These are phyloP conservation scores for Geum urbanum DNA, from an alignment of 306 rosid genomes.

Conservation along the genomic window DNA sequence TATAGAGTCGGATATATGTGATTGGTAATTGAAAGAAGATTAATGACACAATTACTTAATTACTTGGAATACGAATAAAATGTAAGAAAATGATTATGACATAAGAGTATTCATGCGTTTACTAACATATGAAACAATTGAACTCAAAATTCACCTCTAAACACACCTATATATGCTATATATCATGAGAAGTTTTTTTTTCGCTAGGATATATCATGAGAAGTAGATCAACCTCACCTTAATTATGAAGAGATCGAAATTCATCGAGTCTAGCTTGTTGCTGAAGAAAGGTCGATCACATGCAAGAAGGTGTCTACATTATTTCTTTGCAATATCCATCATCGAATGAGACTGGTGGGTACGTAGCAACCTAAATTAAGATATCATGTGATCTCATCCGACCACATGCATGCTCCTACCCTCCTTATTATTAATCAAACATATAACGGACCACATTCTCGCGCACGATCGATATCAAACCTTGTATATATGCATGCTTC, in stretches of 20 bases:
- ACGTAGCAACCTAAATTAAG: neutral
- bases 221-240: neutral
- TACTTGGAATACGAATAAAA: too few species aligned
- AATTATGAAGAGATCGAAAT: neutral
- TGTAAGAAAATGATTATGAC: too few species aligned
- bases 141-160: too few species aligned
- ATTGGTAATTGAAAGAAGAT: too few species aligned
- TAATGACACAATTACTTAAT: too few species aligned
- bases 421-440: neutral
- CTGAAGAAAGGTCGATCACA: neutral
- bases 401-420: neutral
- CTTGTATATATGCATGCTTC: neutral
- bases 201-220: too few species aligned
- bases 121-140: too few species aligned
- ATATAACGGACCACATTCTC: neutral
- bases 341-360: neutral
- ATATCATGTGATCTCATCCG: constrained; percentile 1
- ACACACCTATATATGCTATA: too few species aligned
- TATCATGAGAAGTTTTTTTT: too few species aligned
- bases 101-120: too few species aligned
- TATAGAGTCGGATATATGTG: too few species aligned
- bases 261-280: neutral
- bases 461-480: constrained; percentile 1
- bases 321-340: neutral
- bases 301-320: neutral